Evolutionary conservation across 139 green algal species (phyloP), one percentile per base, ranked within the genome.

Genomic region (Chara braunii): DNA sequence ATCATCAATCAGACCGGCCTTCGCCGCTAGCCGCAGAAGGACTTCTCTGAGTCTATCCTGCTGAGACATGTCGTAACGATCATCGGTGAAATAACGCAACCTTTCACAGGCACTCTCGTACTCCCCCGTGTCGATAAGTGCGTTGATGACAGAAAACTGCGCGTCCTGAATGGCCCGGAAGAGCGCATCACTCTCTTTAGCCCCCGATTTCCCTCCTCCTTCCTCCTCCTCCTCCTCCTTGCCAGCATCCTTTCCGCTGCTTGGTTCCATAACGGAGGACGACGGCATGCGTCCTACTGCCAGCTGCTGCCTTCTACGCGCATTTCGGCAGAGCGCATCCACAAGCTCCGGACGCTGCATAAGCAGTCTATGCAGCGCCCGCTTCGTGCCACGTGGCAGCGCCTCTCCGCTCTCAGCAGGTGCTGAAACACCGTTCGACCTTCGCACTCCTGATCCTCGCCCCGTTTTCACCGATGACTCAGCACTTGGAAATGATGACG

Each of bases 391-490:
- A 5, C 36, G 8, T 35, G 8, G 6, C 7, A 59, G 29, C 53
- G 50, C 6, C 8, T 6, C 7, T 23, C 53, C 6, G 5, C 53
- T 35, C 14, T 59, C 36, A 60, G 5, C 36, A 30, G 50, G 34
- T 62, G 12, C 53, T 56, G 36, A n/a, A n/a, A n/a, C 53, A 8
- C 14, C 36, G 50, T 62, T 32, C 36, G 36, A 58, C 12, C 14
- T 6, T 12, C 29, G 5, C 5, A 59, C 36, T 62, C 36, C 6
- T 30, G 31, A 29, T 5, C 6, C 36, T 62, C 12, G 7, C 24
- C 24, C 50, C 53, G 53, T 58, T 62, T 45, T 62, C 29, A 62
- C 53, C 50, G 5, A 45, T 62, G 6, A 35, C 53, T 59, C 53
- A 23, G 29, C 50, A 59, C 6, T 59, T 32, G n/a, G n/a, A n/a